A percentile compares a stretch with the other conserved stretches of the same genome.
Evolutionary conservation across 345 rosid species (phyloP).

Genomic region (Pseudoturritis turrita): DNA sequence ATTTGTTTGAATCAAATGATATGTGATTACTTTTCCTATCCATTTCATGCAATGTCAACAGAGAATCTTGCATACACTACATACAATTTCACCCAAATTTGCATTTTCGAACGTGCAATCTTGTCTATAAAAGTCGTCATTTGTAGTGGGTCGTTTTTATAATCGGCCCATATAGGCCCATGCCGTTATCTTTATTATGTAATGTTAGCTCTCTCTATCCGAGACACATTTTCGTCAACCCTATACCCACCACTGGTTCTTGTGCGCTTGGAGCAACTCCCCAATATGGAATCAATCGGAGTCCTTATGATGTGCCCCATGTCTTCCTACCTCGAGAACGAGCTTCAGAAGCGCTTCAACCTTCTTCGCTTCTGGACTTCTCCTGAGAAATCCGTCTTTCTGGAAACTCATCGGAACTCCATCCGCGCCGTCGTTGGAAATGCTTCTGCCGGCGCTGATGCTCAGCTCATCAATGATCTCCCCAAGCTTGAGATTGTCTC

Average conservation of each 20-base stretch:
- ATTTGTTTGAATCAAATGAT: not conserved
- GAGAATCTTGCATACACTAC: not conserved
- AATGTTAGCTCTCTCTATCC: no score
- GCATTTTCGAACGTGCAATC: not conserved
- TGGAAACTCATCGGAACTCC: slow-evolving; percentile 35
- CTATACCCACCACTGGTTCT: not conserved
- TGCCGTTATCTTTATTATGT: not conserved
- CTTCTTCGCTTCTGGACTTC: slow-evolving; percentile 47
- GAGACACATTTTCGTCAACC: not conserved
- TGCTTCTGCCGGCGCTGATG: slow-evolving; percentile 57
- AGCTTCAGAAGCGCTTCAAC: slow-evolving; percentile 68
- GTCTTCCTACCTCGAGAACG: slow-evolving; percentile 51
- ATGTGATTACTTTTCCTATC: not conserved
- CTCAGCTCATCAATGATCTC: slow-evolving; percentile 54
- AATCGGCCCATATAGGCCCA: not conserved
- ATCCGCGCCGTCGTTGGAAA: slow-evolving; percentile 83
- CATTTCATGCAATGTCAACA: slow-evolving; percentile 7
- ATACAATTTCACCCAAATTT: not conserved
- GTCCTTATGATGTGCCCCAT: slow-evolving; percentile 74
- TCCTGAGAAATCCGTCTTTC: slow-evolving; percentile 40
- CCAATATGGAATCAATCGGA: slow-evolving; percentile 58
- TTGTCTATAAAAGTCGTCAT: not conserved
- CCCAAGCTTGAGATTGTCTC: slow-evolving; percentile 75
- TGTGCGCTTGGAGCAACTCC: not conserved
- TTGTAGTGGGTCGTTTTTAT: not conserved